Evolutionary conservation across 2,329 filamentous ascomycete species (phyloP).

Genomic region (Clarireedia homoeocarpa): DNA sequence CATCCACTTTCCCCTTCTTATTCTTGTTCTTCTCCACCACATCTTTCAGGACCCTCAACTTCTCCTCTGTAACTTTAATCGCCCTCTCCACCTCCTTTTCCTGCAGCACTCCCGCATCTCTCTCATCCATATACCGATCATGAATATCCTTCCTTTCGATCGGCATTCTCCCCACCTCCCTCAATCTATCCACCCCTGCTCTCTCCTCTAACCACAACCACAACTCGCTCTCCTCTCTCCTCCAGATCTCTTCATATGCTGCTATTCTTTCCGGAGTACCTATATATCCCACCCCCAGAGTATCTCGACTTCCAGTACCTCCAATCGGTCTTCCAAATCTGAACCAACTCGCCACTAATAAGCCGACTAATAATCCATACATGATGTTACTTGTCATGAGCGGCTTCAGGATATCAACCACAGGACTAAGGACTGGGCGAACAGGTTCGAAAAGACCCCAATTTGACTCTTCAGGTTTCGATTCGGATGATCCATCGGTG

Average conservation of each 20-base stretch:
- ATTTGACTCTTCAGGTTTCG: constrained; percentile 34
- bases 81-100: constrained; percentile 26
- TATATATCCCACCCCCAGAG: constrained; percentile 33
- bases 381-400: constrained; percentile 71
- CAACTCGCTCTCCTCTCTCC: constrained; percentile 30
- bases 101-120: constrained; percentile 14
- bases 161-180: constrained; percentile 33
- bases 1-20: not conserved
- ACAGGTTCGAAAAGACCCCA: constrained; percentile 84
- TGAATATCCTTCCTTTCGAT: constrained; percentile 21
- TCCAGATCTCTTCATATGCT: constrained; percentile 82
- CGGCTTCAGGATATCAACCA: constrained; percentile 61
- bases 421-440: constrained; percentile 59
- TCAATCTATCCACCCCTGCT: constrained; percentile 65
- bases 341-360: constrained; percentile 70
- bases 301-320: constrained; percentile 32
- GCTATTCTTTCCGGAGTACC: constrained; percentile 57
- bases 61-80: constrained; percentile 69
- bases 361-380: constrained; percentile 63
- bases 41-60: constrained; percentile 66
- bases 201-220: constrained; percentile 30
- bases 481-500: constrained; percentile 28
- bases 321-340: constrained; percentile 43
- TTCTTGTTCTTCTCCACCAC: constrained; percentile 45
- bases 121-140: constrained; percentile 22